Evolutionary conservation across 345 rosid species (phyloP).

Genomic region (Microcos paniculata): DNA sequence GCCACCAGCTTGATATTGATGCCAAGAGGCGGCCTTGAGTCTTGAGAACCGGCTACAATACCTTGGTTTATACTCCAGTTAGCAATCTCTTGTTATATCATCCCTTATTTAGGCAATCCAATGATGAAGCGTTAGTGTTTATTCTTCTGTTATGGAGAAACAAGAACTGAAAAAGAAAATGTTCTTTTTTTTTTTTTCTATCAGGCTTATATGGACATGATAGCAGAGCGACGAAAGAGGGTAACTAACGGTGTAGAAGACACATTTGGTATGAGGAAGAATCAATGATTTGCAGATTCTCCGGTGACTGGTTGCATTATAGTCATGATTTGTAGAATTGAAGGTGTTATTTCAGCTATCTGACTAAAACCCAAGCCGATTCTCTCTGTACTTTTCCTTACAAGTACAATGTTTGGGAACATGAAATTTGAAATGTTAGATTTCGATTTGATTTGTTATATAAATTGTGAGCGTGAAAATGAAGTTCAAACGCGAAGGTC

Average conservation of each 20-base stretch:
- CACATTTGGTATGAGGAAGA: constrained; percentile 64
- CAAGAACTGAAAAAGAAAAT: background rate
- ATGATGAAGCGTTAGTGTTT: background rate
- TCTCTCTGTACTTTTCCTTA: background rate
- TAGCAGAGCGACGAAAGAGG: constrained; percentile 69
- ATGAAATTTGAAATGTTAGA: too few relatives aligned
- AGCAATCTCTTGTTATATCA: too few relatives aligned
- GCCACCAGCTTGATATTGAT: too few relatives aligned
- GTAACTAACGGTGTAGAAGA: constrained; percentile 77
- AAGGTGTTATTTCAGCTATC: background rate
- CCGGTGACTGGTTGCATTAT: background rate
- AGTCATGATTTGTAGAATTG: background rate
- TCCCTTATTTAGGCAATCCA: too few relatives aligned
- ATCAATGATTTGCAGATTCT: constrained; percentile 25
- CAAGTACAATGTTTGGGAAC: background rate
- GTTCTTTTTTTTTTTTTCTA: constrained; percentile 1
- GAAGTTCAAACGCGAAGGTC: background rate
- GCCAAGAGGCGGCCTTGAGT: too few relatives aligned
- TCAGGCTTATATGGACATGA: constrained; percentile 77
- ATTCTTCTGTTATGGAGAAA: background rate
- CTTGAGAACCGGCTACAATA: too few relatives aligned
- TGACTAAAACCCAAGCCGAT: background rate
- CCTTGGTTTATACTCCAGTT: too few relatives aligned
- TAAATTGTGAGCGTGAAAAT: too few relatives aligned
- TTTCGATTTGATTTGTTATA: too few relatives aligned